Base-by-base conservation (phyloP, 768 basidiomycete species). In the Mycena albidolilacea region DNA sequence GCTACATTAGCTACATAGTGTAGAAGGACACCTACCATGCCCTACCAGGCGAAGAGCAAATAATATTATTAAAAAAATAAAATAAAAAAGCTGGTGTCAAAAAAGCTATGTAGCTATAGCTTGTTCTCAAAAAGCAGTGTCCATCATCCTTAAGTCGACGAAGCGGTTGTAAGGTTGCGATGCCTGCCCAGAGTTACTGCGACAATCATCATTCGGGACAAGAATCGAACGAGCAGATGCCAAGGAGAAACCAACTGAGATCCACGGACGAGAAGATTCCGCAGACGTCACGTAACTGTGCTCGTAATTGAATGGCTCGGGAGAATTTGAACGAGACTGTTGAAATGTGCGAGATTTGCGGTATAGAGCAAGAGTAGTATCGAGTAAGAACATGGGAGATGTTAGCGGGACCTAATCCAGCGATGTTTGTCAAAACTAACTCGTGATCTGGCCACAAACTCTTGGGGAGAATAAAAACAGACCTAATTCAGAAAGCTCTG, bases 81-180 rank as follows among this genome's bases (percentile, higher is more conserved):
- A n/a, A n/a, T n/a, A n/a, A n/a, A n/a, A n/a, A 62, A 52, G 41
- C 41, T 62, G 46, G 21, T 43, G n/a, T 52, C 8, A 62, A 62
- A 46, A 64, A 38, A 52, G 63, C 19, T 50, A 64, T 19, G 63
- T 52, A 64, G 23, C 23, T 23, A 23, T 23, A 23, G 48, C 63
- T 62, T 46, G 63, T 37, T 64, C 48, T n/a, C 46, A 64, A 50
- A 64, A 64, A 64, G 48, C 63, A 64, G 63, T 64, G 63, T 64
- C 63, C 63, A 39, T 52, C 63, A 64, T 64, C 63, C 37, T 37
- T 46, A 64, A 52, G 35, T 64, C 63, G 48, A 64, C 46, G 37
- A 50, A 50, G 46, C 63, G 46, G 63, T 64, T 62, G 41, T 62
- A 62, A 62, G 63, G 63, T 61, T 61, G 60, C 60, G 60, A 43